Evolutionary conservation across 1,139 yeast species (phyloP).

Genomic region (Pichia sp.): DNA sequence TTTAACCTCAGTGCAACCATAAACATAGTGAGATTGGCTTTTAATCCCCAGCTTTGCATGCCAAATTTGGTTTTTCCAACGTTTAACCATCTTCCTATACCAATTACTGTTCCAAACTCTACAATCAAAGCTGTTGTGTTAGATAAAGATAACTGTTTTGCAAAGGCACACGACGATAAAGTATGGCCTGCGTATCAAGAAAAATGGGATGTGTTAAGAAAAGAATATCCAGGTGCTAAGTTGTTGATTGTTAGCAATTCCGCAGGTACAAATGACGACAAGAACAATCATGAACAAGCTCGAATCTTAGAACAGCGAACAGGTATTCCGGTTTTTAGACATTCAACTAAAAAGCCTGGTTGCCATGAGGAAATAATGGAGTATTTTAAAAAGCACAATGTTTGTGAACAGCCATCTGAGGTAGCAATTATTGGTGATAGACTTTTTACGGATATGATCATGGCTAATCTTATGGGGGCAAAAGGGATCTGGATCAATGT

Average conservation of each 20-base stretch:
- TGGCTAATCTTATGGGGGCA: conserved; percentile 93
- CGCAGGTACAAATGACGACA: conserved; percentile 84
- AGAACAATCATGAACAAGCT: conserved; percentile 53
- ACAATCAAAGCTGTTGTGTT: conserved; percentile 72
- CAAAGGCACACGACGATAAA: conserved; percentile 71
- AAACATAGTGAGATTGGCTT: conserved; percentile 53
- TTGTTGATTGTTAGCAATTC: conserved; percentile 84
- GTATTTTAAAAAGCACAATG: conserved; percentile 44
- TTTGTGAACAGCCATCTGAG: conserved; percentile 48
- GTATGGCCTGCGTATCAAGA: conserved; percentile 70
- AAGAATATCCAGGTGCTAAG: conserved; percentile 55
- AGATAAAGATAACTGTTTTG: conserved; percentile 94
- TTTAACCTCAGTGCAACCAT: conserved; percentile 66
- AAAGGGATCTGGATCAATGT: conserved; percentile 76
- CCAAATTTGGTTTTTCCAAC: conserved; percentile 62
- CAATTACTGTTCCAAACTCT: conserved; percentile 29
- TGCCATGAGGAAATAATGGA: conserved; percentile 65
- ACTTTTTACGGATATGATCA: conserved; percentile 79
- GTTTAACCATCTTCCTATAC: conserved; percentile 54
- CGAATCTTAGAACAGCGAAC: conserved; percentile 53
- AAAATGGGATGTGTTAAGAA: conserved; percentile 52
- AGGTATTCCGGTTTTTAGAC: conserved; percentile 74
- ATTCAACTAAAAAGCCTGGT: conserved; percentile 83
- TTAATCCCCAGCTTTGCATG: conserved; percentile 59
- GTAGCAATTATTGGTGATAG: conserved; percentile 88